These are phyloP conservation scores for Carex pumila DNA, from an alignment of 176 grass and related monocot species.

Conservation along the genomic window DNA sequence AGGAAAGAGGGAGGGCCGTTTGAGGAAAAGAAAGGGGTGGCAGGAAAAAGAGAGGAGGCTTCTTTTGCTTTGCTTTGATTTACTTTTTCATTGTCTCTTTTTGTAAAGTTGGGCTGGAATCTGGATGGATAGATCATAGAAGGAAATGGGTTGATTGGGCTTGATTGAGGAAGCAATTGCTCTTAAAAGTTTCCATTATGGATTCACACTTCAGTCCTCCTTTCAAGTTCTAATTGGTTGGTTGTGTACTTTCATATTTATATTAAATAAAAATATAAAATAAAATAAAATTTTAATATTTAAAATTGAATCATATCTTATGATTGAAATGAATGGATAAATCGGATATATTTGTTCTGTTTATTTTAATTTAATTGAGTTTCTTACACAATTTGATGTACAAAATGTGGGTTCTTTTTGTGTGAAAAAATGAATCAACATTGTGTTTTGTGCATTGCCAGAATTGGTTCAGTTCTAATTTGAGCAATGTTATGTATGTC, in stretches of 20 bases:
- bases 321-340: neutral
- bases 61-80: conserved; percentile 4
- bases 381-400: neutral
- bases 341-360: no score
- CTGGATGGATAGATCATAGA: neutral
- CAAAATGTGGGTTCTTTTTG: neutral
- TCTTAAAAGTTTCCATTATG: neutral
- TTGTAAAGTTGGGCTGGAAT: neutral
- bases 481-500: neutral
- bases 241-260: neutral
- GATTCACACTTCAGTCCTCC: neutral
- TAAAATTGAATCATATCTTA: neutral
- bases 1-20: neutral
- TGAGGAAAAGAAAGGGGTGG: conserved; percentile 12
- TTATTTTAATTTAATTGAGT: neutral
- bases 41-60: neutral
- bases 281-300: neutral
- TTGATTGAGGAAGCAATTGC: neutral
- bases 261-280: neutral
- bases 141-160: neutral
- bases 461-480: neutral
- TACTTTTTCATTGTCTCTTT: neutral
- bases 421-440: neutral
- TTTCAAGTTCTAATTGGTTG: neutral
- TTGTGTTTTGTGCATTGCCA: neutral